Percentiles rank a stretch among this genome's conserved stretches.
These are phyloP conservation scores for Tardiomyces digboiensis DNA, from an alignment of 1,139 yeast genomes.

Conservation along the genomic window DNA sequence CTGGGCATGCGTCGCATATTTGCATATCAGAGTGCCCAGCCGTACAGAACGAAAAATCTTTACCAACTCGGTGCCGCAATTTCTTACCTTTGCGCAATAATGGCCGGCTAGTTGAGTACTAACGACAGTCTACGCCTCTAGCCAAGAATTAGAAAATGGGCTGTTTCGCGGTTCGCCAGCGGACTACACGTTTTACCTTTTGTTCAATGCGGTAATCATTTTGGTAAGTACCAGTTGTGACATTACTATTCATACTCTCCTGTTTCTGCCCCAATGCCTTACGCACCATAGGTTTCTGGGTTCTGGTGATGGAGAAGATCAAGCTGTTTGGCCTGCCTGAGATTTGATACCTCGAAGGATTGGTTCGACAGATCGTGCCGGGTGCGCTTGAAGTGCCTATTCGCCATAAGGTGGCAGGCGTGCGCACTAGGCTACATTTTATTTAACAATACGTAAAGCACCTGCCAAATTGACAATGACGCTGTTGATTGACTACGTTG, in stretches of 20 bases:
- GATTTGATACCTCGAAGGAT: not conserved
- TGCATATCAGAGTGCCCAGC: too few relatives aligned
- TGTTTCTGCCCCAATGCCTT: constrained; percentile 1
- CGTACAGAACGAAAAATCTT: too few relatives aligned
- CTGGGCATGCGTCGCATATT: too few relatives aligned
- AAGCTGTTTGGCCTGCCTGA: not conserved
- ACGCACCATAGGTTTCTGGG: not conserved
- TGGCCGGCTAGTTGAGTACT: too few relatives aligned
- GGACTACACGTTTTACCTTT: not conserved
- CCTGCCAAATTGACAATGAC: too few relatives aligned
- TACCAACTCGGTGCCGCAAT: too few relatives aligned
- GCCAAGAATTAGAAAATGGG: not conserved
- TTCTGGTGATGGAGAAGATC: constrained; percentile 1
- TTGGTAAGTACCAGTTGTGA: not conserved
- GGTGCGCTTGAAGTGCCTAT: constrained; percentile 1
- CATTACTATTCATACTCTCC: not conserved
- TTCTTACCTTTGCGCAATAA: too few relatives aligned
- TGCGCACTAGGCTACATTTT: not conserved
- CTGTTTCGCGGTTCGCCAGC: not conserved
- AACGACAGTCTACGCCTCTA: not conserved
- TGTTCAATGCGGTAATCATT: not conserved
- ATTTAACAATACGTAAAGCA: too few relatives aligned
- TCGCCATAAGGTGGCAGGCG: not conserved
- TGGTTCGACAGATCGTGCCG: not conserved
- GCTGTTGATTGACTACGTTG: not conserved